Evolutionary conservation across 208 protist genomes (phyloP).

Genomic region (Phytomonas francai): DNA sequence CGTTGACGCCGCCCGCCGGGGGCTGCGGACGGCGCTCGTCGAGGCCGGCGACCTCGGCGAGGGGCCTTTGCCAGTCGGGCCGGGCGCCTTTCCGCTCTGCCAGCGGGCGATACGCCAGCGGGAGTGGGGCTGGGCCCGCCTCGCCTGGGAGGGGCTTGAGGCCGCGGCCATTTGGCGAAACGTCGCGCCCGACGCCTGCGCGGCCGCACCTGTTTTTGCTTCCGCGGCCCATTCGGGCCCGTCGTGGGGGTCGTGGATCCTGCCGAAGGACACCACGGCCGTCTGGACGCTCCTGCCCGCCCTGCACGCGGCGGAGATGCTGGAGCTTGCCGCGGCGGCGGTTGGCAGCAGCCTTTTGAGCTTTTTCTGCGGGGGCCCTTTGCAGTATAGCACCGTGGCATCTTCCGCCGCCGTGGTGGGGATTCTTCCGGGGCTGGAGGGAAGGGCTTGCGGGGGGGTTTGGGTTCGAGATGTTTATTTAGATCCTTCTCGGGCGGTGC

Average conservation of each 20-base stretch:
- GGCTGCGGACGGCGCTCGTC: constrained; percentile 60
- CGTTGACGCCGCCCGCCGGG: constrained; percentile 75
- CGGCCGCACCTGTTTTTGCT: background rate
- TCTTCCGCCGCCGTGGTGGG: constrained; percentile 9
- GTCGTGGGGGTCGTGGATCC: background rate
- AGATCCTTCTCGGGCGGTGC: constrained; percentile 24
- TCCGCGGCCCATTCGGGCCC: too few relatives aligned
- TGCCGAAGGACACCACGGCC: background rate
- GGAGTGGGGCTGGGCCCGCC: constrained; percentile 39
- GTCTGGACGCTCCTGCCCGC: constrained; percentile 46
- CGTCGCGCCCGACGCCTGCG: constrained; percentile 26
- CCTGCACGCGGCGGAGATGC: constrained; percentile 42
- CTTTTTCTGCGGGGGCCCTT: constrained; percentile 32
- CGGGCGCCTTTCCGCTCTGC: constrained; percentile 57
- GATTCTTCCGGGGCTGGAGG: constrained; percentile 18
- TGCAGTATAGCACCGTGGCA: constrained; percentile 21
- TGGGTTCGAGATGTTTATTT: constrained; percentile 36
- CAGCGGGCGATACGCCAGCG: constrained; percentile 76
- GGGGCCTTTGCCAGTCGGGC: constrained; percentile 26
- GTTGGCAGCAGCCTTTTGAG: constrained; percentile 40
- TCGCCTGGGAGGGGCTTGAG: constrained; percentile 30
- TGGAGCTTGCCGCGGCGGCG: constrained; percentile 42
- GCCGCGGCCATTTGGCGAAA: constrained; percentile 51
- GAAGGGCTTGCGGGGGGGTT: constrained; percentile 25
- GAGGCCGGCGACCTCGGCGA: constrained; percentile 61